Evolutionary conservation across 2,329 filamentous ascomycete species (phyloP).

Genomic region (Apiospora sp.): DNA sequence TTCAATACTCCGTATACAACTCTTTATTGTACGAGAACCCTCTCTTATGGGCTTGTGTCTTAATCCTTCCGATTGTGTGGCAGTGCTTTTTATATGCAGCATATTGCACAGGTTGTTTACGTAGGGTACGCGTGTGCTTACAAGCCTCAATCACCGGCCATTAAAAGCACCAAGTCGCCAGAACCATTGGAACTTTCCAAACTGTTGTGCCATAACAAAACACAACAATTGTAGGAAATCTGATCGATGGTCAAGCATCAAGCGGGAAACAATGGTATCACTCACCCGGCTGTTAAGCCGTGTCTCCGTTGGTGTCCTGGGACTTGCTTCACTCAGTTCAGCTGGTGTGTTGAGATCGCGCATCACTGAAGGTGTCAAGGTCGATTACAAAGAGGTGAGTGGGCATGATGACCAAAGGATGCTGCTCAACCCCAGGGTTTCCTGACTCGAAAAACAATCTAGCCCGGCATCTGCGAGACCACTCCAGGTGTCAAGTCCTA

Average conservation of each 20-base stretch:
- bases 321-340: constrained; percentile 5
- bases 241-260: background rate
- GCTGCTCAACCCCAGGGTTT: constrained; percentile 39
- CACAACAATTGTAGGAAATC: background rate
- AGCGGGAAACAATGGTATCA: background rate
- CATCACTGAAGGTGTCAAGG: constrained; percentile 23
- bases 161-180: background rate
- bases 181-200: background rate
- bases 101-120: background rate
- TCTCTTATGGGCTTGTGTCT: background rate
- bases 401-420: constrained; percentile 28
- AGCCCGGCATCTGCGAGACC: constrained; percentile 51
- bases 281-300: background rate
- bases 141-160: background rate
- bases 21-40: background rate
- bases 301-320: background rate
- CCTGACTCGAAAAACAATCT: background rate
- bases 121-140: background rate
- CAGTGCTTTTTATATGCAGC: background rate
- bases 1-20: background rate
- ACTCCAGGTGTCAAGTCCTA: constrained; percentile 51
- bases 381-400: constrained; percentile 63
- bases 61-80: background rate
- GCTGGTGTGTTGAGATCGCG: constrained; percentile 25
- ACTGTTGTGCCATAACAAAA: background rate